Evolutionary conservation across 2,329 filamentous ascomycete species (phyloP).

Genomic region (Cladosporium sp.): DNA sequence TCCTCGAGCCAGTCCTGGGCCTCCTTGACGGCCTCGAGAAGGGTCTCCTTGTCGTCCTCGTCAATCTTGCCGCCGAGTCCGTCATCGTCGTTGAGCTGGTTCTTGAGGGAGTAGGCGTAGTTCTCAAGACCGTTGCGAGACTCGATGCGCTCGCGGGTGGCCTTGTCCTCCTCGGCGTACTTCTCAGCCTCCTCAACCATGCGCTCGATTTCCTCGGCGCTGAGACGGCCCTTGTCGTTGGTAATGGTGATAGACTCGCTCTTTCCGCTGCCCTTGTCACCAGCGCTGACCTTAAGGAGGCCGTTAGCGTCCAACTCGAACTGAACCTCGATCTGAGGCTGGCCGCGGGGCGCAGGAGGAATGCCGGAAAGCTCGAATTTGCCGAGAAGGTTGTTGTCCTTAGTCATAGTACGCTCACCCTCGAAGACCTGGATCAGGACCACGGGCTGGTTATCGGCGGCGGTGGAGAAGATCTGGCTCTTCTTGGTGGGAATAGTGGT

Average conservation of each 20-base stretch:
- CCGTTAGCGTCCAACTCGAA: slow-evolving; percentile 98
- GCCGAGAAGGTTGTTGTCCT: slow-evolving; percentile 71
- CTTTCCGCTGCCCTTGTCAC: slow-evolving; percentile 98
- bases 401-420: slow-evolving; percentile 67
- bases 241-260: slow-evolving; percentile 96
- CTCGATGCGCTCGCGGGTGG: slow-evolving; percentile 93
- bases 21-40: slow-evolving; percentile 96
- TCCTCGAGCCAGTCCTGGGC: slow-evolving; percentile 94
- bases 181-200: slow-evolving; percentile 99
- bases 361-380: slow-evolving; percentile 98
- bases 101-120: slow-evolving; percentile 98
- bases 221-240: slow-evolving; percentile 98
- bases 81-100: slow-evolving; percentile 95
- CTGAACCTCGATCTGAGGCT: slow-evolving; percentile 96
- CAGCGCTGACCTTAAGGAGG: slow-evolving; percentile 92
- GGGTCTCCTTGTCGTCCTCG: slow-evolving; percentile 95
- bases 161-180: slow-evolving; percentile 99
- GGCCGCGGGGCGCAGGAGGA: slow-evolving; percentile 87
- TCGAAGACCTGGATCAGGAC: slow-evolving; percentile 99
- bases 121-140: slow-evolving; percentile 96
- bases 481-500: slow-evolving; percentile 99
- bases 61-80: slow-evolving; percentile 98
- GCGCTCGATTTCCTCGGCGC: slow-evolving; percentile 94
- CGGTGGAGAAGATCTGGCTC: slow-evolving; percentile 96
- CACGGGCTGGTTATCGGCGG: slow-evolving; percentile 95